Conservation (phyloP, 495 filamentous ascomycete genomes). For the Friedmanniomyces endolithicus region DNA sequence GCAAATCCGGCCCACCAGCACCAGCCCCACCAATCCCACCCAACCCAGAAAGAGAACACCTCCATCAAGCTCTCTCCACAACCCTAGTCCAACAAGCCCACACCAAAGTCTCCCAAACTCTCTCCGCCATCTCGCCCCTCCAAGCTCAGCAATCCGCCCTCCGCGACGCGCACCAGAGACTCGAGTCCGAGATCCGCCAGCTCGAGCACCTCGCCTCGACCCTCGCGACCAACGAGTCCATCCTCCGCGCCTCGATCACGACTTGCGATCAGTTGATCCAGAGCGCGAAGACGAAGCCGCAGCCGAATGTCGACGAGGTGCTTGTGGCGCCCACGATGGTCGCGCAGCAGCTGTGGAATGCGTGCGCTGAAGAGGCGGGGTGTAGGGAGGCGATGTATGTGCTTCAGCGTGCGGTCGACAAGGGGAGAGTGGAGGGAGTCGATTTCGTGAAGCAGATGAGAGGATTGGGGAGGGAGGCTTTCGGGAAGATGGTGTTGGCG, state of each 20-base stretch:
- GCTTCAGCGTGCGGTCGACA: conserved; percentile 67
- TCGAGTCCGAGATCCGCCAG: conserved; percentile 59
- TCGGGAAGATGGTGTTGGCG: conserved; percentile 75
- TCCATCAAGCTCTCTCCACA: conserved; percentile 63
- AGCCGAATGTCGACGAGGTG: conserved; percentile 70
- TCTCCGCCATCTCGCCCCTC: conserved; percentile 58
- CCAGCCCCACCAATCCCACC: conserved; percentile 79
- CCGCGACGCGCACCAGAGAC: conserved; percentile 46
- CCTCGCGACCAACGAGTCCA: conserved; percentile 61
- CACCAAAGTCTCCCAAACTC: conserved; percentile 50
- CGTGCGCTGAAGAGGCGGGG: conserved; percentile 73
- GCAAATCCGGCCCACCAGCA: conserved; percentile 30
- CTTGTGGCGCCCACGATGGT: conserved; percentile 91
- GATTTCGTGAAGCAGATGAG: conserved; percentile 78
- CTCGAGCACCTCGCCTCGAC: conserved; percentile 56
- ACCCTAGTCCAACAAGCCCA: conserved; percentile 55
- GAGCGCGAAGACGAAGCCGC: conserved; percentile 40
- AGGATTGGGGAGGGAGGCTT: conserved; percentile 74
- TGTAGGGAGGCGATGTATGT: conserved; percentile 77
- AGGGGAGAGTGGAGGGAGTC: conserved; percentile 64
- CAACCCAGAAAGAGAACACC: conserved; percentile 89
- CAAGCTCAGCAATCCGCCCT: conserved; percentile 70
- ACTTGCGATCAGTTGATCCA: conserved; percentile 71
- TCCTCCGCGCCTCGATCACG: conserved; percentile 61
- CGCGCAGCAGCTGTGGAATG: conserved; percentile 77